Evolutionary conservation across 805 yeast species (phyloP), one percentile per base, ranked within the genome.

Genomic region (Metschnikowia matae): DNA sequence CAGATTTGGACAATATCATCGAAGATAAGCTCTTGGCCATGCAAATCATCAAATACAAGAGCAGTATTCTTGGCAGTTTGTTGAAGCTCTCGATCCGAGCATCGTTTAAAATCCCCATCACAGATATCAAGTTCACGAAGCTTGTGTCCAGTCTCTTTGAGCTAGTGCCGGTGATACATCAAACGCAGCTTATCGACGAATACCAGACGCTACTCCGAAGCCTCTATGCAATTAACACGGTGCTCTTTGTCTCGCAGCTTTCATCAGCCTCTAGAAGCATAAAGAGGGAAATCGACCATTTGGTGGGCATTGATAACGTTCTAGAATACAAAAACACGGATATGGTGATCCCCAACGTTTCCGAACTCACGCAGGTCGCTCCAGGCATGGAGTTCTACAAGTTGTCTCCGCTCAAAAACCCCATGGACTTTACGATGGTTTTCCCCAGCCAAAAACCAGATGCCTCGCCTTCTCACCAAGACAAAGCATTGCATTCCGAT

Each of bases 1-100:
- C 63, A n/a, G 67, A 70, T 48, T 55, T 68, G 18, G 62, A 68
- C 6, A 63, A 62, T 43, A 66, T 69, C 33, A 54, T 60, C 26
- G 68, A 62, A 34, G 65, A 65, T 18, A 65, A 61, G 17, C 57
- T 55, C n/a, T 60, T 71, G 50, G 61, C 70, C 3, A 68, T 67
- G 65, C 79, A 72, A 53, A 58, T 71, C 8, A 68, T 71, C 21
- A 64, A 66, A 39, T 63, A 54, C 50, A 71, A 71, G 48, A 56
- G 64, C 10, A 60, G 51, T 1, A 63, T 74, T 14, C 56, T 67
- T 18, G 47, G 52, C 13, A 62, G 58, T 60, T 52, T 71, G 6
- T 60, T 70, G 40, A 59, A 55, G 14, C 62, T 70, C 20, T 61
- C 72, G 48, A 43, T 50, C 14, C 46, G 53, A n/a, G 62, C 67